Evolutionary conservation across 371 early-diverging fungal genomes (phyloP).

Genomic region (Haplosporangium sp.): DNA sequence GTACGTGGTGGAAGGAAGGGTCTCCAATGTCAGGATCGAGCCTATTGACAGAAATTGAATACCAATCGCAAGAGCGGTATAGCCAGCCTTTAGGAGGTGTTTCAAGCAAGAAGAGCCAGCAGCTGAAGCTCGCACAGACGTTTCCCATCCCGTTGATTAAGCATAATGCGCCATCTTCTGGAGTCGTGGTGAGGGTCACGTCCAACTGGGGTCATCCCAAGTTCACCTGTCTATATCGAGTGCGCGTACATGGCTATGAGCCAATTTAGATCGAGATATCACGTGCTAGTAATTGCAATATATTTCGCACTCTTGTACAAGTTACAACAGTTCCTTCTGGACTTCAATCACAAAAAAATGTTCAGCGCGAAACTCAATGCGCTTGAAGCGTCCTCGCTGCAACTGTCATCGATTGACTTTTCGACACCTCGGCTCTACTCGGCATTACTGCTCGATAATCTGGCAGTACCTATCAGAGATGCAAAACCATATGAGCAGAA

Average conservation of each 20-base stretch:
- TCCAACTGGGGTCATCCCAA: slow-evolving; percentile 81
- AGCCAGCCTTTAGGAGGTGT: too few species aligned
- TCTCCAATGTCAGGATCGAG: slow-evolving; percentile 24
- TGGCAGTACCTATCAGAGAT: slow-evolving; percentile 35
- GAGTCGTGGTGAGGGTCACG: slow-evolving; percentile 58
- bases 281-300: background rate
- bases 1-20: slow-evolving; percentile 24
- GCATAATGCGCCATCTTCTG: slow-evolving; percentile 41
- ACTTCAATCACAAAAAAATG: background rate
- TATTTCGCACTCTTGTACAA: too few species aligned
- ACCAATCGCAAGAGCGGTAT: background rate
- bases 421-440: slow-evolving; percentile 44
- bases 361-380: slow-evolving; percentile 18
- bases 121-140: slow-evolving; percentile 42
- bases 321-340: background rate
- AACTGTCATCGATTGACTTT: slow-evolving; percentile 28
- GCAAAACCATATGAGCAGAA: slow-evolving; percentile 41
- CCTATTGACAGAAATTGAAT: slow-evolving; percentile 17
- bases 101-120: background rate
- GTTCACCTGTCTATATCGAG: slow-evolving; percentile 84
- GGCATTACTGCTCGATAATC: slow-evolving; percentile 42
- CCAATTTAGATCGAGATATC: background rate
- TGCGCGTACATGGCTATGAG: slow-evolving; percentile 75
- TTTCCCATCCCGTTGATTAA: slow-evolving; percentile 49
- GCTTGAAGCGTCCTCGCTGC: slow-evolving; percentile 37